Conservation (phyloP, 495 filamentous ascomycete species). For the Neurospora sp. region DNA sequence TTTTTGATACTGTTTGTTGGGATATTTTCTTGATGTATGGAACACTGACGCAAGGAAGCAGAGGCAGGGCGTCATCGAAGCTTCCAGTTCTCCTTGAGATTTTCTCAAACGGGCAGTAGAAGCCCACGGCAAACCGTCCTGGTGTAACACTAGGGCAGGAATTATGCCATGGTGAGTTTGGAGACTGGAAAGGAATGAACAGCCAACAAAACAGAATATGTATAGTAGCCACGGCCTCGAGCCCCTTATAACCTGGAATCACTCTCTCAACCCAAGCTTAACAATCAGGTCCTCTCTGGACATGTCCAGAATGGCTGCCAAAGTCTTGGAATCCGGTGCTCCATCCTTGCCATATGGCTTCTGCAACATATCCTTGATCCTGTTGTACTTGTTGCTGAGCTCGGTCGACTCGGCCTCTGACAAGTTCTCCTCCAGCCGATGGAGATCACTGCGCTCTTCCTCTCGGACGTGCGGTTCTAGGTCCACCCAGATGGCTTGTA, state of each 20-base stretch:
- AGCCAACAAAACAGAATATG: not conserved
- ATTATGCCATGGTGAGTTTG: not conserved
- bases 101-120: not conserved
- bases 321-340: constrained; percentile 9
- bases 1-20: not conserved
- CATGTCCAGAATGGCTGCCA: constrained; percentile 18
- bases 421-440: constrained; percentile 14
- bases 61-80: not conserved
- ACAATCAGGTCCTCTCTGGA: constrained; percentile 18
- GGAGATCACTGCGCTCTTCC: constrained; percentile 14
- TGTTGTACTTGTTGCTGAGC: constrained; percentile 17
- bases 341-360: constrained; percentile 18
- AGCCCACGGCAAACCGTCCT: not conserved
- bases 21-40: not conserved
- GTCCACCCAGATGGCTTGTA: constrained; percentile 22
- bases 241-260: not conserved
- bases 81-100: not conserved
- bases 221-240: not conserved
- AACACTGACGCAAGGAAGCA: not conserved
- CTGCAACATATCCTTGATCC: constrained; percentile 19
- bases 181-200: not conserved
- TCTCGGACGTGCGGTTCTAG: constrained; percentile 22
- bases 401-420: constrained; percentile 13
- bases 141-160: not conserved
- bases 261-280: constrained; percentile 9